These are phyloP conservation scores for Pythium brassicae DNA, from an alignment of 352 stramenopile genomes.

Conservation along the genomic window DNA sequence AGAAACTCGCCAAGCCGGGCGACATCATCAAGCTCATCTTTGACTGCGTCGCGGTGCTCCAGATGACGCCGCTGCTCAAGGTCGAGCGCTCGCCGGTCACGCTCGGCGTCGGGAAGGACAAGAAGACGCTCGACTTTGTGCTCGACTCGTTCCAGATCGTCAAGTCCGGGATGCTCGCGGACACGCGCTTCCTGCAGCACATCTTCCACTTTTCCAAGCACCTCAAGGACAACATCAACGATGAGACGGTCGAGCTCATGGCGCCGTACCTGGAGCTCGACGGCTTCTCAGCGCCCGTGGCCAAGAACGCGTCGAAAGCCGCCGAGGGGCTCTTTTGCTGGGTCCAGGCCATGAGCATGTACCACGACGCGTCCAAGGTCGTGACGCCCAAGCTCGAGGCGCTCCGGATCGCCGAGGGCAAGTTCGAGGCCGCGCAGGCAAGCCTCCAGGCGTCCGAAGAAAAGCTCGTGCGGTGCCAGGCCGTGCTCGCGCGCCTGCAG, in stretches of 20 bases:
- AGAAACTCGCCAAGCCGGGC: constrained; percentile 87
- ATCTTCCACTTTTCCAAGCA: constrained; percentile 90
- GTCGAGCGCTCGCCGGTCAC: constrained; percentile 56
- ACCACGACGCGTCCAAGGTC: constrained; percentile 90
- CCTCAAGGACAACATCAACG: constrained; percentile 91
- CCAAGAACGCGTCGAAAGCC: constrained; percentile 87
- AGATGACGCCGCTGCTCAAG: constrained; percentile 81
- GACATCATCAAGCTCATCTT: constrained; percentile 94
- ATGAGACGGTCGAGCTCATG: constrained; percentile 92
- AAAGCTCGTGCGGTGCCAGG: constrained; percentile 64
- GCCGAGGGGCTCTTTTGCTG: constrained; percentile 89
- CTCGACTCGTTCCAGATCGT: constrained; percentile 84
- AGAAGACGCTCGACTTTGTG: constrained; percentile 80
- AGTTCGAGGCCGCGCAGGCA: constrained; percentile 79
- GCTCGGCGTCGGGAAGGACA: constrained; percentile 82
- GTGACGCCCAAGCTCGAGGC: constrained; percentile 92
- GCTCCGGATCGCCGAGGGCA: constrained; percentile 83
- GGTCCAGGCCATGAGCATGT: constrained; percentile 90
- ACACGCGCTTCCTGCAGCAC: constrained; percentile 85
- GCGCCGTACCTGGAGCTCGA: constrained; percentile 87
- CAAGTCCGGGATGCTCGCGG: constrained; percentile 82
- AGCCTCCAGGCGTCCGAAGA: constrained; percentile 68
- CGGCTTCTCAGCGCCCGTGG: constrained; percentile 71
- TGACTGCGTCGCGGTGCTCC: constrained; percentile 86
- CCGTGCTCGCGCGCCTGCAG: constrained; percentile 65